Evolutionary conservation across 2,329 filamentous ascomycete genomes (phyloP).

Genomic region (Penicillium sp.): DNA sequence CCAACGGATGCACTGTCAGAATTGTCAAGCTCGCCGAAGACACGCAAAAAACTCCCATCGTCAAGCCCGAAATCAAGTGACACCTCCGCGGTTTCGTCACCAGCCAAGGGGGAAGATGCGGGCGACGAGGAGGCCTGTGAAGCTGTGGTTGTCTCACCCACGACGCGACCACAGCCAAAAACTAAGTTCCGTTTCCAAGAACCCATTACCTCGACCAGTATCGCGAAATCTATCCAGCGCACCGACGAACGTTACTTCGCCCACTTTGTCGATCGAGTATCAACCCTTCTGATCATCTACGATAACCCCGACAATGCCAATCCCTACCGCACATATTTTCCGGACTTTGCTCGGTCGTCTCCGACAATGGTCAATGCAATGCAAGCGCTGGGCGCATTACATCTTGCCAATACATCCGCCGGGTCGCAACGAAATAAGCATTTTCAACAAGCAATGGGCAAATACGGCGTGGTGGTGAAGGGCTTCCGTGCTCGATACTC

Average conservation of each 20-base stretch:
- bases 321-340: constrained; percentile 37
- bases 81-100: constrained; percentile 3
- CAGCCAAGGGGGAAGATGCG: constrained; percentile 10
- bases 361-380: constrained; percentile 40
- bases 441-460: constrained; percentile 40
- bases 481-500: constrained; percentile 31
- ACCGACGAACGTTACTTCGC: constrained; percentile 36
- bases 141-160: constrained; percentile 29
- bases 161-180: constrained; percentile 19
- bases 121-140: constrained; percentile 16
- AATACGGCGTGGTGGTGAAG: constrained; percentile 40
- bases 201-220: constrained; percentile 21
- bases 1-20: constrained; percentile 8
- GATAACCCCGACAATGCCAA: constrained; percentile 39
- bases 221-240: constrained; percentile 23
- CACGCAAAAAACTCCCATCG: constrained; percentile 19
- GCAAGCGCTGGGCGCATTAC: constrained; percentile 43
- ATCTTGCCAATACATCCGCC: constrained; percentile 41
- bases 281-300: constrained; percentile 37
- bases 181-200: constrained; percentile 30
- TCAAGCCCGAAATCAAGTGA: constrained; percentile 16
- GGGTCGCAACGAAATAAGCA: constrained; percentile 34
- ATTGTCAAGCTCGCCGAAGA: constrained; percentile 15
- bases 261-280: constrained; percentile 37
- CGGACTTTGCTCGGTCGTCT: constrained; percentile 34